A percentile compares a stretch with the other conserved stretches of the same genome.
These are phyloP conservation scores for Hypoxylon rubiginosum DNA, from an alignment of 2,329 filamentous ascomycete genomes.

Conservation along the genomic window DNA sequence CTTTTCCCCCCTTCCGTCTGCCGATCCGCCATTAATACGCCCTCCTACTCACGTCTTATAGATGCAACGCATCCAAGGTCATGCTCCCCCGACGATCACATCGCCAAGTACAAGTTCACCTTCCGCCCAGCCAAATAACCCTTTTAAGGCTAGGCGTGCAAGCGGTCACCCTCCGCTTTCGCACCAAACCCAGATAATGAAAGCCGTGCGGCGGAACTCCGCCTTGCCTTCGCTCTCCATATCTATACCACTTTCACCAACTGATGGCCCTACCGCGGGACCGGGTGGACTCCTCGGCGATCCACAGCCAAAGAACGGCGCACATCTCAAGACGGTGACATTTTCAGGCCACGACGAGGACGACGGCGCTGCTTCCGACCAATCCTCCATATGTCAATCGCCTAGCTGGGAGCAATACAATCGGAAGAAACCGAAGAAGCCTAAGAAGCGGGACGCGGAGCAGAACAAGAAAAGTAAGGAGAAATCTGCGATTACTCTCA, in stretches of 20 bases:
- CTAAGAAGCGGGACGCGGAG: conserved; percentile 57
- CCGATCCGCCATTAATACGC: conserved; percentile 47
- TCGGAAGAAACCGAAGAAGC: conserved; percentile 66
- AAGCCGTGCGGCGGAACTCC: conserved; percentile 50
- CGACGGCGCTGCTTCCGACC: conserved; percentile 56
- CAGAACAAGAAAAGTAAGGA: conserved; percentile 57
- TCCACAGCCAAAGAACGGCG: conserved; percentile 43
- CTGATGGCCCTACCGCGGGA: conserved; percentile 38
- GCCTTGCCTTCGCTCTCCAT: conserved; percentile 52
- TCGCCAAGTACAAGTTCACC: conserved; percentile 49
- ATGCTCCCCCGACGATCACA: conserved; percentile 46
- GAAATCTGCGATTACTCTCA: conserved; percentile 55
- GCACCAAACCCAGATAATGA: conserved; percentile 53
- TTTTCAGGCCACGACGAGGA: conserved; percentile 54
- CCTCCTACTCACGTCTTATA: conserved; percentile 50
- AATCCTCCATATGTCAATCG: conserved; percentile 70
- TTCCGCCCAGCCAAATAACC: conserved; percentile 48
- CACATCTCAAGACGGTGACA: conserved; percentile 57
- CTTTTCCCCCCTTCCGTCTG: conserved; percentile 44
- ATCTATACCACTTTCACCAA: conserved; percentile 50
- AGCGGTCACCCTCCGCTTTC: conserved; percentile 52
- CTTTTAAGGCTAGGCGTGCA: conserved; percentile 51
- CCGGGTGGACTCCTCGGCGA: conserved; percentile 39
- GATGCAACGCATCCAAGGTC: conserved; percentile 56
- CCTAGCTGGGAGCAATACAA: conserved; percentile 72